These are phyloP conservation scores for Arthonia radiata DNA, from an alignment of 495 filamentous ascomycete species.

Conservation along the genomic window DNA sequence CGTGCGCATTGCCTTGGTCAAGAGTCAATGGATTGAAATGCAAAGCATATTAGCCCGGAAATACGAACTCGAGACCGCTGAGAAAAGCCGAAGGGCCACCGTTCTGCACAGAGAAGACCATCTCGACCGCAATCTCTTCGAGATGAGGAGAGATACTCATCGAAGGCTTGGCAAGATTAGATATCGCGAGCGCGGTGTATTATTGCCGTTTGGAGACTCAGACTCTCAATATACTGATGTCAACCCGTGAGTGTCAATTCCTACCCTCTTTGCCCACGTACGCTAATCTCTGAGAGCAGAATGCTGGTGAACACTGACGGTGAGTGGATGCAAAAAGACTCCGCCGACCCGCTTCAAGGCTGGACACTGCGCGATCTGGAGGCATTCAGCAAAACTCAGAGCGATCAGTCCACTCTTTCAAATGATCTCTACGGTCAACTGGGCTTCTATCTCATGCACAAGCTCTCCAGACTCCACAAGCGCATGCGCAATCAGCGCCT, in stretches of 20 bases:
- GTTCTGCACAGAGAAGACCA: neutral
- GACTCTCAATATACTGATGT: neutral
- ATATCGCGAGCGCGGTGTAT: neutral
- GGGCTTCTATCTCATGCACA: neutral
- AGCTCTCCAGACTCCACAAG: neutral
- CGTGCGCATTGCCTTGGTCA: neutral
- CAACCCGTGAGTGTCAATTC: neutral
- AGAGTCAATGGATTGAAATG: neutral
- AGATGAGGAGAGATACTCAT: neutral
- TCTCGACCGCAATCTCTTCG: neutral
- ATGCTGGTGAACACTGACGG: neutral
- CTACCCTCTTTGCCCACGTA: neutral
- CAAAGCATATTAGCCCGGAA: neutral
- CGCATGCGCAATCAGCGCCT: neutral
- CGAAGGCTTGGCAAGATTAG: neutral
- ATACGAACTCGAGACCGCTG: neutral
- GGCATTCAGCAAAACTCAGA: neutral
- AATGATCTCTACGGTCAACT: neutral
- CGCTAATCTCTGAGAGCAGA: neutral
- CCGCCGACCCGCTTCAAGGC: neutral
- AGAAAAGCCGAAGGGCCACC: neutral
- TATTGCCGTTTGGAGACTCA: neutral
- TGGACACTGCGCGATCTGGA: neutral
- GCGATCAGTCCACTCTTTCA: neutral
- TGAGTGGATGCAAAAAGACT: neutral